Evolutionary conservation across 192 early-diverging fungal species (phyloP), one percentile per base, ranked within the genome.

Genomic region (Coemansia aciculifera): DNA sequence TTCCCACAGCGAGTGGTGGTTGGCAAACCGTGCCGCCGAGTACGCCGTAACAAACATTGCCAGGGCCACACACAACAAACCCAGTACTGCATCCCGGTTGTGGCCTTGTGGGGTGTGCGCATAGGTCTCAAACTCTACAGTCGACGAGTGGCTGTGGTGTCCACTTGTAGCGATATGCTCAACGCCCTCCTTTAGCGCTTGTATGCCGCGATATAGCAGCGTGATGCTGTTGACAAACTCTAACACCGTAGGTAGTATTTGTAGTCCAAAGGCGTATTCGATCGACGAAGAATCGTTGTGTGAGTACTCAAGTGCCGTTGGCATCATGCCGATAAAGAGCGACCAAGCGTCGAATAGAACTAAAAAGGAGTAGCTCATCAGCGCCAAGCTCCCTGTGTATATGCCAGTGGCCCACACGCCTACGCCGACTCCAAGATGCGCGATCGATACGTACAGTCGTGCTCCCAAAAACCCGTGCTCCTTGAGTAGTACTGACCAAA

Each of bases 161-260:
- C 78, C 66, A 40, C 64, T 67, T 5, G 62, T 69, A 23, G 59
- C 62, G 0, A 81, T 39, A 62, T 81, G 74, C 71, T 81, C 79
- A 37, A 71, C 37, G 7, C 79, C 79, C 34, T 81, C 79, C 62
- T 73, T 76, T 15, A 81, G 62, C 32, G 79, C 71, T 62, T 81
- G 79, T 38, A 76, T 62, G 11, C 51, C 71, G 27, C 79, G 64
- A 32, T 76, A 81, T 46, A 81, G 52, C 31, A 81, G 49, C 5
- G 56, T 67, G 17, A 81, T 59, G 56, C 68, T 64, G 63, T 81
- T 81, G 44, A 71, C 40, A 65, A 81, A 81, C 68, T 67, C 63
- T n/a, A 81, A 38, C 11, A 81, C 15, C 59, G 71, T 71, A 5
- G 70, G 71, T 40, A 81, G 67, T 5, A 49, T 15, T 29, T 63